A percentile compares a stretch with the other conserved stretches of the same genome.
These are phyloP conservation scores for Saksenaea oblongispora DNA, from an alignment of 371 early-diverging fungal species.

Conservation along the genomic window DNA sequence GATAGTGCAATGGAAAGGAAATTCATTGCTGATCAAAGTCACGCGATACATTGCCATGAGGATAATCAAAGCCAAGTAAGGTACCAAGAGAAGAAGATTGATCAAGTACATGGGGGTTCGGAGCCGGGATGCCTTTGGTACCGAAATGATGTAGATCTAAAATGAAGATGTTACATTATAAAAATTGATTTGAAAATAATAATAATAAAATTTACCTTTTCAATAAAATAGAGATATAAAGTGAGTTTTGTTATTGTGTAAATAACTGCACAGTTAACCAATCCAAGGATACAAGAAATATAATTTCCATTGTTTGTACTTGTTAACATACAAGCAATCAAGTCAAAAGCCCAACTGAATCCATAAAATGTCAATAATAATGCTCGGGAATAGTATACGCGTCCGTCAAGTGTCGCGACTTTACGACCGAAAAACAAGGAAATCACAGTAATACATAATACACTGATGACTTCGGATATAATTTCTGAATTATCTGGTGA, in stretches of 20 bases:
- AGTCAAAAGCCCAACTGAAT: slow-evolving; percentile 36
- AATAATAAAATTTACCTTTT: too few relatives aligned
- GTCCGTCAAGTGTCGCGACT: slow-evolving; percentile 32
- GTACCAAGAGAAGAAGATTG: slow-evolving; percentile 33
- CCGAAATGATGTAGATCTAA: slow-evolving; percentile 28
- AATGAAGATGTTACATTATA: too few relatives aligned
- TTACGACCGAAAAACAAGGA: slow-evolving; percentile 49
- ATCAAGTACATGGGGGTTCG: slow-evolving; percentile 32
- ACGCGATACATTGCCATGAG: slow-evolving; percentile 38
- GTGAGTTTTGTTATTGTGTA: slow-evolving; percentile 38
- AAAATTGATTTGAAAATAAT: too few relatives aligned
- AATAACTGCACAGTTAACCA: slow-evolving; percentile 36
- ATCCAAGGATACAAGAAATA: slow-evolving; percentile 34
- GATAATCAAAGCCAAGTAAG: slow-evolving; percentile 36
- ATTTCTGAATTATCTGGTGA: slow-evolving; percentile 31
- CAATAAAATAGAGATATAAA: slow-evolving; percentile 48
- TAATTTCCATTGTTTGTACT: slow-evolving; percentile 48
- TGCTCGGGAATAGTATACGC: slow-evolving; percentile 39
- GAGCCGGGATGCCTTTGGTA: slow-evolving; percentile 20
- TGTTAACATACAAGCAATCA: slow-evolving; percentile 29
- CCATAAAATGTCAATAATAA: slow-evolving; percentile 35
- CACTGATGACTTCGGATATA: slow-evolving; percentile 28
- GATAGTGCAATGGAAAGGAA: slow-evolving; percentile 40
- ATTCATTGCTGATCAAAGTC: slow-evolving; percentile 21
- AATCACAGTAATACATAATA: slow-evolving; percentile 40